Evolutionary conservation across 768 basidiomycete species (phyloP).

Genomic region (Xerocomus brunneocitrinus): DNA sequence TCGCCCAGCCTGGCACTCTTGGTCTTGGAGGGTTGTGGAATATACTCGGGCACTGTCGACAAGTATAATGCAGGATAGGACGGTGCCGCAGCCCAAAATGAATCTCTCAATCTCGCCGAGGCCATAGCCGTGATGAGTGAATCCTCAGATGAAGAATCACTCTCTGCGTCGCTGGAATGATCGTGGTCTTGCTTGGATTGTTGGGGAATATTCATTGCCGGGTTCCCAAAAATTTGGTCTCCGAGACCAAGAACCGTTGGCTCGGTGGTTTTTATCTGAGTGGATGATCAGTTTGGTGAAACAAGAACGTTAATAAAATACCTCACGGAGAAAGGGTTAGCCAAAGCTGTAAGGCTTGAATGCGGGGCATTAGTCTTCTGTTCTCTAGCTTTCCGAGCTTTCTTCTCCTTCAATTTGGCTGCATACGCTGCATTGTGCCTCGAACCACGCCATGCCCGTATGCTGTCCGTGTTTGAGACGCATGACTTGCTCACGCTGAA

Average conservation of each 20-base stretch:
- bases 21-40: slow-evolving; percentile 51
- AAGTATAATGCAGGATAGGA: slow-evolving; percentile 67
- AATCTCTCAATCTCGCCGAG: slow-evolving; percentile 48
- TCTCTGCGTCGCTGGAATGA: slow-evolving; percentile 32
- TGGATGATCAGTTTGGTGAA: slow-evolving; percentile 2
- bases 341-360: slow-evolving; percentile 29
- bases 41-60: slow-evolving; percentile 69
- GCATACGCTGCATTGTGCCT: slow-evolving; percentile 74
- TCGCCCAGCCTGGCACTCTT: slow-evolving; percentile 41
- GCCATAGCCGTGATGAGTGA: slow-evolving; percentile 58
- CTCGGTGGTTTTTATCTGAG: slow-evolving; percentile 26
- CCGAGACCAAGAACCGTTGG: slow-evolving; percentile 51
- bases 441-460: slow-evolving; percentile 79
- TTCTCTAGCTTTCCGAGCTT: slow-evolving; percentile 36
- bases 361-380: slow-evolving; percentile 36
- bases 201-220: slow-evolving; percentile 14
- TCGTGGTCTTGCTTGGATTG: slow-evolving; percentile 14
- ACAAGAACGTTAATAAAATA: not conserved
- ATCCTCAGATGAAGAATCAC: slow-evolving; percentile 36
- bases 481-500: not conserved
- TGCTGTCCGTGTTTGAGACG: slow-evolving; percentile 37
- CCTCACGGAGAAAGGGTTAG: slow-evolving; percentile 71
- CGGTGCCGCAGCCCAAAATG: slow-evolving; percentile 64
- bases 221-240: slow-evolving; percentile 58
- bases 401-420: slow-evolving; percentile 59